Evolutionary conservation across 1,139 yeast genomes (phyloP), one percentile per base, ranked within the genome.

Genomic region (Taphrina sp.): DNA sequence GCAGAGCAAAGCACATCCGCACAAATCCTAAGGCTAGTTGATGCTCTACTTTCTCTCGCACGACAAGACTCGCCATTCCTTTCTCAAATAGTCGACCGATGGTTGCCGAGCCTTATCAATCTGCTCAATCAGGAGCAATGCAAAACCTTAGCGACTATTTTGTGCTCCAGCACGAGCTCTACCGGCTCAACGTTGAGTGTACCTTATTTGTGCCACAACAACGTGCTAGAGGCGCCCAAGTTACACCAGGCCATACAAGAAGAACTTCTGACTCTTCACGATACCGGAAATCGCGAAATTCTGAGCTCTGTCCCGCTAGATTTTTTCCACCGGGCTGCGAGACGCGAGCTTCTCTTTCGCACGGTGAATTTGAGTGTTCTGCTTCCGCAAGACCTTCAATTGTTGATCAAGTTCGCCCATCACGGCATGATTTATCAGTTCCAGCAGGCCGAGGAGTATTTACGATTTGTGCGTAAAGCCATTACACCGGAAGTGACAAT

Each of bases 391-490:
- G 14, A 5, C 5, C 29, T 29, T 16, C 23, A 33, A 14, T 12
- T 39, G n/a, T 41, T 49, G 8, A 14, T 34, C 19, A 49, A 49
- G 22, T 49, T 35, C 19, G 54, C 54, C 33, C 24, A 22, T 20
- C 33, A 35, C 5, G 54, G 26, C 12, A 29, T 49, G 5, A 34
- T 29, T 7, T 39, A 45, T 19, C 31, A 19, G 24, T 38, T 49
- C 12, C n/a, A n/a, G 19, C 31, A 5, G 22, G 16, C 14, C 37
- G 14, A 3, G 14, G 17, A 3, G 22, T 26, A 28, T 47, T 26
- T 19, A 7, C 16, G 26, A 14, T 4, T 7, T 49, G 38, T 24
- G 46, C 46, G 22, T 2, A 20, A n/a, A n/a, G 28, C 34, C 17
- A 34, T 16, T 19, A 8, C 22, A 7, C n/a, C 19, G 7, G 26